phyloP scores from a whole-genome alignment of 1,284 basidiomycete species.

The Trametes versicolor region DNA sequence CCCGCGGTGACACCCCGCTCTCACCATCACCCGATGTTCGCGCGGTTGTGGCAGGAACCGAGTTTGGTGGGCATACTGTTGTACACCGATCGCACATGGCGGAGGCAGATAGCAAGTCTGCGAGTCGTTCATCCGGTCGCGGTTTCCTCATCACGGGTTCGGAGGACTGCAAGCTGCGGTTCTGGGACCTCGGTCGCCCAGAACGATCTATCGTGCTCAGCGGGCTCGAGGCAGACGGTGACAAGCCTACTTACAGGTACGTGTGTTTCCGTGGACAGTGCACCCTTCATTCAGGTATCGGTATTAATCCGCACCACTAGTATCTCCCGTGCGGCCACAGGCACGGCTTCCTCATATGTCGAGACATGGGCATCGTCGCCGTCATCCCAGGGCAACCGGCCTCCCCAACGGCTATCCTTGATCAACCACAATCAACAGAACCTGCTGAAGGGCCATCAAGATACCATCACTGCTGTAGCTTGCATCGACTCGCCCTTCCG shows the following conservation, averaged over 20 bases:
- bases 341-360: slow-evolving; percentile 59
- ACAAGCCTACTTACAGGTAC: slow-evolving; percentile 77
- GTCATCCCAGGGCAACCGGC: slow-evolving; percentile 64
- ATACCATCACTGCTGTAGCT: slow-evolving; percentile 82
- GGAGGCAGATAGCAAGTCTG: slow-evolving; percentile 53
- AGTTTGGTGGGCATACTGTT: slow-evolving; percentile 74
- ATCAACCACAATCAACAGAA: slow-evolving; percentile 85
- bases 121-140: slow-evolving; percentile 50
- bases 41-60: slow-evolving; percentile 70
- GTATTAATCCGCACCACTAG: slow-evolving; percentile 31
- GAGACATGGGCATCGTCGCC: slow-evolving; percentile 70
- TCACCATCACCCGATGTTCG: slow-evolving; percentile 69
- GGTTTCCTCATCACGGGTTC: slow-evolving; percentile 87
- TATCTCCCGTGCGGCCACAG: slow-evolving; percentile 46
- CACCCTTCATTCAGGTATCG: not conserved
- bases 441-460: slow-evolving; percentile 82
- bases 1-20: slow-evolving; percentile 48
- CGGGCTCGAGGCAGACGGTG: slow-evolving; percentile 73
- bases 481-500: slow-evolving; percentile 90
- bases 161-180: slow-evolving; percentile 81
- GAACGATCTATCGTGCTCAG: slow-evolving; percentile 81
- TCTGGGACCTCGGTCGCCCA: slow-evolving; percentile 83
- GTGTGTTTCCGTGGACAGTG: slow-evolving; percentile 28
- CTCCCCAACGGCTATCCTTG: slow-evolving; percentile 78
- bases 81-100: slow-evolving; percentile 64